These are phyloP conservation scores for Colletotrichum sp. DNA, from an alignment of 2,329 filamentous ascomycete species.

Conservation along the genomic window DNA sequence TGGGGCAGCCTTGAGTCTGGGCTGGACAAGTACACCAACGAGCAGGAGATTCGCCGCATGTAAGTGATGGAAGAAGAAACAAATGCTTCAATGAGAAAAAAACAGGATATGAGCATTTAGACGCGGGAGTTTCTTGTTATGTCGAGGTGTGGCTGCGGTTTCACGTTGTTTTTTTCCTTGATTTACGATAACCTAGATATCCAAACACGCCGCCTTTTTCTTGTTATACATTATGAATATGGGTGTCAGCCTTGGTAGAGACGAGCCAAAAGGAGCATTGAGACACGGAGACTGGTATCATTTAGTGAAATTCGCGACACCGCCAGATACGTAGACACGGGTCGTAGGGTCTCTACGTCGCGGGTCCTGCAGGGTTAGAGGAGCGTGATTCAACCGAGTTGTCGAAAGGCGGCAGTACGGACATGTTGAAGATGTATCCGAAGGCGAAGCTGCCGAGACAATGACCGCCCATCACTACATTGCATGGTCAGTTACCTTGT, in stretches of 20 bases:
- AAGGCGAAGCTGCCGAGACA: too few relatives aligned
- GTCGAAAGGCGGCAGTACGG: too few relatives aligned
- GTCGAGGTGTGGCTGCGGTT: not conserved
- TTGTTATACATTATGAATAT: too few relatives aligned
- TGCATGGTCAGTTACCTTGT: not conserved
- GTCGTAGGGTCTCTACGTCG: too few relatives aligned
- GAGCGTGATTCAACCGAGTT: too few relatives aligned
- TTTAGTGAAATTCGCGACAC: too few relatives aligned
- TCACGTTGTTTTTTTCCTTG: not conserved
- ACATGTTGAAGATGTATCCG: too few relatives aligned
- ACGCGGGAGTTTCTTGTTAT: not conserved
- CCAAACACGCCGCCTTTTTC: not conserved
- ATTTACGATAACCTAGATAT: not conserved
- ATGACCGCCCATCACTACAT: not conserved
- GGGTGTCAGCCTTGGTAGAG: too few relatives aligned
- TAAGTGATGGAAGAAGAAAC: slow-evolving; percentile 12
- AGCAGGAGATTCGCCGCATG: slow-evolving; percentile 90
- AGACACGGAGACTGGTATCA: too few relatives aligned
- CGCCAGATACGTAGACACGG: too few relatives aligned
- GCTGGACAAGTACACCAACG: slow-evolving; percentile 84
- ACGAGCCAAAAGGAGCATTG: too few relatives aligned
- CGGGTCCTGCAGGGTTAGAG: too few relatives aligned
- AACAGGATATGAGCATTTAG: not conserved
- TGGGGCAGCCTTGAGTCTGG: slow-evolving; percentile 85
- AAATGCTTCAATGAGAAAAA: not conserved